Evolutionary conservation across 176 grass and related monocot species (phyloP), one percentile per base, ranked within the genome.

Genomic region (Cenchrus americanus): DNA sequence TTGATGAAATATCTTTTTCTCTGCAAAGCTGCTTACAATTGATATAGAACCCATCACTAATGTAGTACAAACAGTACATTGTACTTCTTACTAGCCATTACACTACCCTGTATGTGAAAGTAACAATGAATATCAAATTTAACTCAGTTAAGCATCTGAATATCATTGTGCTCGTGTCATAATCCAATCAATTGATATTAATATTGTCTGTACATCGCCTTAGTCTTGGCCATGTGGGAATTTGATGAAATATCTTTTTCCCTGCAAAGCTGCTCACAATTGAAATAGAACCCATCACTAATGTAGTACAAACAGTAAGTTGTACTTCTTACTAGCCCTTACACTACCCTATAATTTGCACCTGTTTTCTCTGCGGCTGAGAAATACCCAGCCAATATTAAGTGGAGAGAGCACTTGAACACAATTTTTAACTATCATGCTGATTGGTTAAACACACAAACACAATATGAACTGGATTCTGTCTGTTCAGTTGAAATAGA

Each of bases 401-500:
- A 51, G 71, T 46, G 66, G 32, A 48, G 46, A 73, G 23, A 63
- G 24, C 32, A 30, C 2, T 18, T 4, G 30, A 7, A 27, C 23
- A 12, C 53, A 57, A 57, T 50, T 50, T 49, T 75, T 67, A 57
- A 24, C 79, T 48, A 37, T 84, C 21, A 13, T 43, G n/a, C 19
- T 24, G 49, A 52, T 86, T 73, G 8, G 22, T 44, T 24, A 83
- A 50, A 10, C 40, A 78, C 21, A 83, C 21, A 71, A 79, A 49
- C 55, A 75, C 62, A 51, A 65, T n/a, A 15, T 80, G 7, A 69
- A 47, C 43, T 27, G 21, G 23, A 82, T 68, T 10, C 19, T 17
- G 75, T 68, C 8, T 87, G 76, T 68, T 87, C 13, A 62, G 26
- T 49, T 80, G 3, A 70, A 81, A 44, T 57, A 75, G 87, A 24